Base-by-base conservation (phyloP, 2,329 filamentous ascomycete species). In the Sphaerostilbella broomeana region DNA sequence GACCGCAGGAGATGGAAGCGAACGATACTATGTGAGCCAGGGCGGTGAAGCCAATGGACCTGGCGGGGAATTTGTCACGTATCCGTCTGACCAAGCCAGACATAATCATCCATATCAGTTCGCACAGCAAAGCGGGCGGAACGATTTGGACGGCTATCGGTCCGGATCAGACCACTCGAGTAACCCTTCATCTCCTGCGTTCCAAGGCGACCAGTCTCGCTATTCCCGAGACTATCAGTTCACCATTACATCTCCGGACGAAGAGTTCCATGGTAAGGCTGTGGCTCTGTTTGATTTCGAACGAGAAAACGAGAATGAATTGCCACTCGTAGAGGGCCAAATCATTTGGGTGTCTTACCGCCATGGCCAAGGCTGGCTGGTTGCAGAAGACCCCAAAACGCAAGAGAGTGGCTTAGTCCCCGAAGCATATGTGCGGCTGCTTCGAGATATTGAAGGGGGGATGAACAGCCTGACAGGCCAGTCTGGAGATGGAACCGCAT, bases 211-310 rank as follows among this genome's bases (percentile, higher is more conserved):
- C 55, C 75, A 86, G 57, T 86, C 81, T 40, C 78, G 88, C 53
- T 94, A 89, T 62, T 94, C 87, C 31, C 79, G 85, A 49, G 86
- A 95, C 61, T 95, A 94, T 59, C 86, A 94, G 53, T 95, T 95
- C 60, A 94, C 87, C 13, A 94, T 95, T 51, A 90, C 86, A 12
- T 94, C 86, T 11, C 88, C 89, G 5, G 92, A 97, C 59, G 90
- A 97, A 64, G 88, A 97, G 61, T 95, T 95, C 77, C 89, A 95
- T 56, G 92, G 92, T 34, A 95, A 94, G 59, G 89, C 88, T 9
- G 86, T 98, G 19, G 92, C 92, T 6, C 70, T 98, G 16, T 98
- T 95, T 58, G 89, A 95, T 58, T 98, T 98, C 63, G 81, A 81
- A 51, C 78, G 89, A 21, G 90, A 97, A 62, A 95, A 97, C 59